phyloP scores from a whole-genome alignment of 345 rosid genomes.

The Camelina laxa region DNA sequence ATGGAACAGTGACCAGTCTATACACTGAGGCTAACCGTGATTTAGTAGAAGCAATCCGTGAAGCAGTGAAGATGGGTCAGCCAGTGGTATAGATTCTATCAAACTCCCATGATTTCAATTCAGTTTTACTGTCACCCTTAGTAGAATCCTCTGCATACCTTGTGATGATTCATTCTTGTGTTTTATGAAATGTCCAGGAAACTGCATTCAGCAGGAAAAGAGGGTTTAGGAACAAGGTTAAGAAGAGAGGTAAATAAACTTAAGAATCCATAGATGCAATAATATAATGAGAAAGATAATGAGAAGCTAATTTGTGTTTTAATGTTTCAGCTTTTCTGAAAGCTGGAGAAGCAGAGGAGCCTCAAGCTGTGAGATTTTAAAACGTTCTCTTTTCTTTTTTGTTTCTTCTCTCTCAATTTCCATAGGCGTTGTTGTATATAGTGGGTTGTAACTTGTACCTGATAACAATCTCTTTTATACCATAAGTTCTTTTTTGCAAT shows the following conservation, averaged over 20 bases:
- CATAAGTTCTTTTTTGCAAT: too few relatives aligned
- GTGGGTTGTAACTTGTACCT: too few relatives aligned
- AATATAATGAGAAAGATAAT: conserved; percentile 4
- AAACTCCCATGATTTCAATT: conserved; percentile 10
- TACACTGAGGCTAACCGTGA: conserved; percentile 75
- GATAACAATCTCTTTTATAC: too few relatives aligned
- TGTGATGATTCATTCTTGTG: conserved; percentile 22
- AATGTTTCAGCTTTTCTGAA: conserved; percentile 38
- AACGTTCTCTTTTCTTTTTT: conserved; percentile 1
- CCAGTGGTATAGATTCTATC: conserved; percentile 70
- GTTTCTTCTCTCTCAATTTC: neutral
- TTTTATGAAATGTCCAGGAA: conserved; percentile 38
- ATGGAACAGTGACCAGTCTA: conserved; percentile 89
- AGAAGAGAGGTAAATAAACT: conserved; percentile 47
- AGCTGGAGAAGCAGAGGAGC: conserved; percentile 35
- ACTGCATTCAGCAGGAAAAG: conserved; percentile 49
- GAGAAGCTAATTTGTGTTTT: conserved; percentile 13
- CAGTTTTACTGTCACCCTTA: neutral
- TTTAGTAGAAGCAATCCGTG: conserved; percentile 82
- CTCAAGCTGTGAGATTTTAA: conserved; percentile 33
- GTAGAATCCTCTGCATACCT: neutral
- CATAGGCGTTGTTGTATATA: neutral
- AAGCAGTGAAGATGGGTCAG: conserved; percentile 70
- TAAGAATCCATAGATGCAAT: neutral
- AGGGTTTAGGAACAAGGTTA: conserved; percentile 48